Evolutionary conservation across 169 alveolate genomes (phyloP), one percentile per base, ranked within the genome.

Genomic region (Neospora caninum): DNA sequence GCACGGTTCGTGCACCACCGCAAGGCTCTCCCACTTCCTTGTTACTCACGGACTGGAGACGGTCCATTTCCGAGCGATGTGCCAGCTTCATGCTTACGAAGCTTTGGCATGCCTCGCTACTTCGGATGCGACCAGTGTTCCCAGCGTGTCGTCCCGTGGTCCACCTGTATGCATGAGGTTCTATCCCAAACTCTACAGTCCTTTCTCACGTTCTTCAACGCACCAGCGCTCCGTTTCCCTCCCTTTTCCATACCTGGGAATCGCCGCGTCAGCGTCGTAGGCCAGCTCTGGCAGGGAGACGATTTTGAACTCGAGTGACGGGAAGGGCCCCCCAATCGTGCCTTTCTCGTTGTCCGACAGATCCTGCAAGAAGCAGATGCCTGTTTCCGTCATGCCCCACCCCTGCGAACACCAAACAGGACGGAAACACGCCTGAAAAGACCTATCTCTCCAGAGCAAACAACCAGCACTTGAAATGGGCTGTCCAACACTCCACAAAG

Each of bases 331-430:
- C 38, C 99, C 99, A 13, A 97, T 96, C 91, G 97, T 97, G 0
- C 98, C 98, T 2, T 94, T 88, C 34, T 87, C 94, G 58, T 45
- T 53, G 91, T 93, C 95, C 4, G 84, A 45, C 22, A 91, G 45
- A 25, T 93, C 87, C 29, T 97, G 96, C 69, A 96, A 43, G 41
- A 96, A 80, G 53, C 96, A 91, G 45, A 97, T 98, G 36, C 98
- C 98, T 39, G 97, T 92, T 95, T 98, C 99, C 54, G 98, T 97
- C 97, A 94, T 82, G 41, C 97, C 97, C 88, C 94, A 96, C n/a
- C 97, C 97, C 96, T 94, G 84, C 54, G 80, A 38, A 45, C 89
- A 93, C 29, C 38, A 10, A 45, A 87, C 87, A 70, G 34, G 42
- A 70, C 20, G 29, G 10, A 70, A 0, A 16, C 34, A 31, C 20